A percentile compares a stretch with the other conserved stretches of the same genome.
phyloP scores from a whole-genome alignment of 768 basidiomycete species.

The Amanita thiersii region DNA sequence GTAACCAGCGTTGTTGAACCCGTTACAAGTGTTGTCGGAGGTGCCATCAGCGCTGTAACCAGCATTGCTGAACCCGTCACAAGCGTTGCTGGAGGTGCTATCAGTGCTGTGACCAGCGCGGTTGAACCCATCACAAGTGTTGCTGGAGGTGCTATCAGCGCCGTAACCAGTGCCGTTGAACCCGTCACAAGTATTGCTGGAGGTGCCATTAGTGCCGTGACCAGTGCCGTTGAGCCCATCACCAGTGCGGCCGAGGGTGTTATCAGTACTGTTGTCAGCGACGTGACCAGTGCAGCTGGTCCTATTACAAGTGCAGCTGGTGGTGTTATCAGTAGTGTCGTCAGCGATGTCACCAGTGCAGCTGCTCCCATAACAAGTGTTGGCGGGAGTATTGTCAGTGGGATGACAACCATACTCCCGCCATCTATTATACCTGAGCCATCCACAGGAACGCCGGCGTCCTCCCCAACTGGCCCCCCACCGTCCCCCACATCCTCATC shows the following conservation, averaged over 20 bases:
- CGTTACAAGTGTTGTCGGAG: not conserved
- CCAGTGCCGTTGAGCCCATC: not conserved
- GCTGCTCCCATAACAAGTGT: conserved; percentile 4
- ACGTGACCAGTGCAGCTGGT: not conserved
- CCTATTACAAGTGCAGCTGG: conserved; percentile 1
- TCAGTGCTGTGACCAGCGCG: not conserved
- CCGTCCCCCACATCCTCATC: not conserved
- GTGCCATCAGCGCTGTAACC: not conserved
- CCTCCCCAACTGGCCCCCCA: not conserved
- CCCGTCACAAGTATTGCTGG: not conserved
- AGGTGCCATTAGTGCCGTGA: not conserved
- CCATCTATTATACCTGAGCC: conserved; percentile 1
- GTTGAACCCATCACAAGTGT: too few relatives aligned
- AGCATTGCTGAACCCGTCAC: too few relatives aligned
- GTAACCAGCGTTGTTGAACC: not conserved
- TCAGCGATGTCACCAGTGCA: conserved; percentile 4
- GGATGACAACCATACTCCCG: conserved; percentile 9
- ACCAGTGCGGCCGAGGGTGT: not conserved
- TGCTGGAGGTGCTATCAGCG: too few relatives aligned
- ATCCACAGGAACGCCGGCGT: not conserved
- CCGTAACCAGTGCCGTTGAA: not conserved
- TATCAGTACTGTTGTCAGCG: not conserved
- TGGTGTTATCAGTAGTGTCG: conserved; percentile 3
- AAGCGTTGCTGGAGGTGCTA: too few relatives aligned
- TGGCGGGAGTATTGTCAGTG: not conserved